A percentile compares a stretch with the other conserved stretches of the same genome.
These are phyloP conservation scores for Hansenula lynferdii DNA, from an alignment of 1,139 yeast genomes.

Conservation along the genomic window DNA sequence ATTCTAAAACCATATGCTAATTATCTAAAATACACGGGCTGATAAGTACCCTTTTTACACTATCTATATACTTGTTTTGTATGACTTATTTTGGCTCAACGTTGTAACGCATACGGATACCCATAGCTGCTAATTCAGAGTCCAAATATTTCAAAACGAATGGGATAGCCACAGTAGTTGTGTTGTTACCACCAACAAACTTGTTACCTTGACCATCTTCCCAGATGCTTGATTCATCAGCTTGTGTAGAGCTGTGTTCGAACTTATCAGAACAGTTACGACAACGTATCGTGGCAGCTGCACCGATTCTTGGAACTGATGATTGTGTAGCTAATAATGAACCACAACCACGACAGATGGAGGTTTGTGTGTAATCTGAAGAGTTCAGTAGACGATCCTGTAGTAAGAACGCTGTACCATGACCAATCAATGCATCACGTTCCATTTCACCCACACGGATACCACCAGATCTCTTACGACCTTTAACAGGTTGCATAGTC, in stretches of 20 bases:
- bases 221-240: constrained; percentile 83
- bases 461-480: constrained; percentile 99
- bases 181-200: constrained; percentile 87
- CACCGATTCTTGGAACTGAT: constrained; percentile 87
- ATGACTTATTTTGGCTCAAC: constrained; percentile 67
- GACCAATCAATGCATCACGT: constrained; percentile 98
- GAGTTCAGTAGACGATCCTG: constrained; percentile 96
- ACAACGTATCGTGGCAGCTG: constrained; percentile 75
- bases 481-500: constrained; percentile 99
- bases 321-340: constrained; percentile 84
- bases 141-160: constrained; percentile 93
- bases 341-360: constrained; percentile 92
- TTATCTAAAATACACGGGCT: neutral
- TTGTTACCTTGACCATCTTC: constrained; percentile 95
- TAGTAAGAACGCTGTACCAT: constrained; percentile 93
- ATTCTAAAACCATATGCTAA: no score
- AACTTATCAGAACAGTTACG: constrained; percentile 83
- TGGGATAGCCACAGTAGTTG: constrained; percentile 94
- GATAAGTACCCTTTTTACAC: neutral
- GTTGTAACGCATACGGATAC: constrained; percentile 85
- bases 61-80: no score
- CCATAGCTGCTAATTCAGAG: constrained; percentile 97
- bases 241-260: constrained; percentile 40
- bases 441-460: constrained; percentile 99
- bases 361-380: constrained; percentile 90